Evolutionary conservation across 441 rosid genomes (phyloP).

Genomic region (Populus hybrid): DNA sequence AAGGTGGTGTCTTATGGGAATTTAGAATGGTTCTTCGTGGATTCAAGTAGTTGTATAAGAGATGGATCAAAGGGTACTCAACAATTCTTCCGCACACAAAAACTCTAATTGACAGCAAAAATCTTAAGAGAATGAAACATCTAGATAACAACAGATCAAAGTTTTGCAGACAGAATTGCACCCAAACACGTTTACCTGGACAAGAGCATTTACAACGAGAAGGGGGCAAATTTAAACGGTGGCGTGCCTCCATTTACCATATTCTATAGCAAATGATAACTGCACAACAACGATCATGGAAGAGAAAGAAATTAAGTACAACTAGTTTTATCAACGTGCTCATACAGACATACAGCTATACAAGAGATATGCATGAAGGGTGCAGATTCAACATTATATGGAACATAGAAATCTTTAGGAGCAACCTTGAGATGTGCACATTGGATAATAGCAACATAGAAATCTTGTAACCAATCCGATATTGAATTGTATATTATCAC

Average conservation of each 20-base stretch:
- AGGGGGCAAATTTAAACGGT: neutral
- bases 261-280: neutral
- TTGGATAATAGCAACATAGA: too few relatives aligned
- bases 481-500: neutral
- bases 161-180: neutral
- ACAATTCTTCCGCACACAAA: too few relatives aligned
- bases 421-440: too few relatives aligned
- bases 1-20: too few relatives aligned
- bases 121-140: too few relatives aligned
- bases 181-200: neutral
- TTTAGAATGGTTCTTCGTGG: too few relatives aligned
- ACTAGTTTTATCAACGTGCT: neutral
- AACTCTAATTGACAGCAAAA: too few relatives aligned
- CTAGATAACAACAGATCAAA: neutral
- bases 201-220: neutral
- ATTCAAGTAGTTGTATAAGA: too few relatives aligned
- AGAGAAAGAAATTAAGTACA: too few relatives aligned
- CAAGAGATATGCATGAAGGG: neutral
- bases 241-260: neutral
- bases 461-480: too few relatives aligned
- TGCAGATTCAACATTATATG: neutral
- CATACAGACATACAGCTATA: neutral
- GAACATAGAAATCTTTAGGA: neutral
- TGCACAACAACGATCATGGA: neutral
- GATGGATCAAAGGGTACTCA: too few relatives aligned